phyloP scores from a whole-genome alignment of 192 early-diverging fungal species.

The Coemansia sp. region DNA sequence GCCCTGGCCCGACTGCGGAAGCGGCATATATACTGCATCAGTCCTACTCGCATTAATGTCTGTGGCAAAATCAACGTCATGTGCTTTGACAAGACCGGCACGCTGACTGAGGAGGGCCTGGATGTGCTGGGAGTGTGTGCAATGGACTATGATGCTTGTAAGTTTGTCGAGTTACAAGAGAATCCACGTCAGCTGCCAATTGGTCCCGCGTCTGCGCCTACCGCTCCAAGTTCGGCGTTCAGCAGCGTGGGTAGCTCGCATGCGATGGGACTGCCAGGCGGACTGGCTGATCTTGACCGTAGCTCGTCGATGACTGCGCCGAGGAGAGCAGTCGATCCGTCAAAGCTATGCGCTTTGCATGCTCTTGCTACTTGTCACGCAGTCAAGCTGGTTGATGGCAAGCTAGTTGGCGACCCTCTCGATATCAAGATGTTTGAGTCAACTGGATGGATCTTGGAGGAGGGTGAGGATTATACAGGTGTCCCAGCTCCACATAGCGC shows the following conservation, averaged over 20 bases:
- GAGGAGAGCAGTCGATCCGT: constrained; percentile 42
- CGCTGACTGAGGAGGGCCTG: constrained; percentile 93
- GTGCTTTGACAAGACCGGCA: constrained; percentile 99
- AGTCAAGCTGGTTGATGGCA: constrained; percentile 88
- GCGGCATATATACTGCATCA: constrained; percentile 87
- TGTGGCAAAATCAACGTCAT: constrained; percentile 95
- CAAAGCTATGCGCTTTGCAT: constrained; percentile 54
- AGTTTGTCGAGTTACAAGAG: constrained; percentile 53
- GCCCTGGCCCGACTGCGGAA: constrained; percentile 83
- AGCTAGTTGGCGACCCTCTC: constrained; percentile 91
- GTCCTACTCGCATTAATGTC: constrained; percentile 91
- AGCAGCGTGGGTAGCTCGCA: constrained; percentile 45
- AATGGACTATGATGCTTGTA: constrained; percentile 49
- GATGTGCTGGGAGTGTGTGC: constrained; percentile 91
- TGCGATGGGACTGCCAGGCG: constrained; percentile 21
- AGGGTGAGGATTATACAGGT: constrained; percentile 60
- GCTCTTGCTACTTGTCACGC: constrained; percentile 80
- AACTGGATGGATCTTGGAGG: constrained; percentile 90
- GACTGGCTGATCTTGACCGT: constrained; percentile 40
- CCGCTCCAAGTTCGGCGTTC: constrained; percentile 49
- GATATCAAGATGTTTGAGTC: constrained; percentile 99
- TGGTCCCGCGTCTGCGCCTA: constrained; percentile 19
- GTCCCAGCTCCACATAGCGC: not conserved
- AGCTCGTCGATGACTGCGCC: constrained; percentile 47
- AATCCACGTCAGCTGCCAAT: constrained; percentile 51